Evolutionary conservation across 2,329 filamentous ascomycete species (phyloP).

Genomic region (Nannizziopsis barbatae): DNA sequence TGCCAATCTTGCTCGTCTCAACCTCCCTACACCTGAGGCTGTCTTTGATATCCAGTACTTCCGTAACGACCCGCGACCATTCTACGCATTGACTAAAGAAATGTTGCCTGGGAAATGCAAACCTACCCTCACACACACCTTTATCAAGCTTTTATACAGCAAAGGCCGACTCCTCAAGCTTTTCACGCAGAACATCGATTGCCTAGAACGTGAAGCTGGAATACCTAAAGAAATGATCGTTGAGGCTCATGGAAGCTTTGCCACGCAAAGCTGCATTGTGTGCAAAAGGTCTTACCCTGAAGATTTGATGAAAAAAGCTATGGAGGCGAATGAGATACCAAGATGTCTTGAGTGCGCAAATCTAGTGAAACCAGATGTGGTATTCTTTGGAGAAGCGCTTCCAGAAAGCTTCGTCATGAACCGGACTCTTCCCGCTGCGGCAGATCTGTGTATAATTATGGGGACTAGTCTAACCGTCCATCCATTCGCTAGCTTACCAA

Average conservation of each 20-base stretch:
- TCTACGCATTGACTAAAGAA: conserved; percentile 85
- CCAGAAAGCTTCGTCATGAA: conserved; percentile 55
- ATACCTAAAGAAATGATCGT: conserved; percentile 71
- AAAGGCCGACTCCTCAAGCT: conserved; percentile 67
- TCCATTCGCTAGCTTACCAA: conserved; percentile 74
- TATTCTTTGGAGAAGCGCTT: conserved; percentile 77
- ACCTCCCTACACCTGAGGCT: conserved; percentile 79
- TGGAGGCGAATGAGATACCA: conserved; percentile 58
- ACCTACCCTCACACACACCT: conserved; percentile 82
- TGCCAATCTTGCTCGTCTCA: conserved; percentile 73
- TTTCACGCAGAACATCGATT: conserved; percentile 98
- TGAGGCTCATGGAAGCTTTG: conserved; percentile 93
- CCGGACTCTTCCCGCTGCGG: conserved; percentile 44
- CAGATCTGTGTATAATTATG: conserved; percentile 73
- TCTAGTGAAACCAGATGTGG: conserved; percentile 85
- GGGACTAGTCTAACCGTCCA: conserved; percentile 81
- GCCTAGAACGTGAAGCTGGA: conserved; percentile 76
- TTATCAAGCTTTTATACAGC: conserved; percentile 68
- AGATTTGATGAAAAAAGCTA: conserved; percentile 59
- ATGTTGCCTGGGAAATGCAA: conserved; percentile 82
- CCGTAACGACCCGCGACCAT: conserved; percentile 68
- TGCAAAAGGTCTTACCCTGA: conserved; percentile 64
- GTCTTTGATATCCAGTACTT: conserved; percentile 94
- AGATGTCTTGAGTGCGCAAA: conserved; percentile 61
- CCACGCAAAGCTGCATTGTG: conserved; percentile 80